Percentiles rank a stretch among this genome's conserved stretches.
Conservation (phyloP, 225 moss, liverwort and hornwort genomes). For the Thuidium tamariscinum region DNA sequence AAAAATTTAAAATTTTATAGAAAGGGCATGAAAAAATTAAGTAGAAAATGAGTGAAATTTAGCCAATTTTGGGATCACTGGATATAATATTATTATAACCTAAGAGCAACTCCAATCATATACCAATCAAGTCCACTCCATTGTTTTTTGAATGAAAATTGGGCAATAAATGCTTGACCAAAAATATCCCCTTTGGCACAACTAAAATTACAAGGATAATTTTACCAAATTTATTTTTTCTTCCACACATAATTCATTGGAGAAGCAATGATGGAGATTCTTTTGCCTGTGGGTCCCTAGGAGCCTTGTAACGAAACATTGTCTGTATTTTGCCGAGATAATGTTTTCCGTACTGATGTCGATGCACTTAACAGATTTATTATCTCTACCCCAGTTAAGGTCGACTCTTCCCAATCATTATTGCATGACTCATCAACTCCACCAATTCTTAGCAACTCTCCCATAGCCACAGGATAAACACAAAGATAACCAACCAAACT, state of each 20-base stretch:
- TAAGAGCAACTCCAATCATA: neutral
- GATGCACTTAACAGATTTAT: neutral
- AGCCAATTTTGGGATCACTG: too few species aligned
- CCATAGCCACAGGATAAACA: neutral
- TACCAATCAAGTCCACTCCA: neutral
- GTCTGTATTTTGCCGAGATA: neutral
- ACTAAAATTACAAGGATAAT: too few species aligned
- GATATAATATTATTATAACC: neutral
- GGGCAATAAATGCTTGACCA: too few species aligned
- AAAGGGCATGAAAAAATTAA: too few species aligned
- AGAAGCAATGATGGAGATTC: neutral
- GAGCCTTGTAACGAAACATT: too few species aligned
- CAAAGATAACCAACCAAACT: neutral
- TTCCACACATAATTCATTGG: neutral
- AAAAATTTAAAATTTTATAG: too few species aligned
- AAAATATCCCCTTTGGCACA: neutral
- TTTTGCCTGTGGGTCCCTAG: too few species aligned
- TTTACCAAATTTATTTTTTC: rapidly evolving
- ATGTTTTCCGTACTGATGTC: neutral
- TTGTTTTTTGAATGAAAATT: neutral
- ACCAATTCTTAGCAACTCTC: neutral
- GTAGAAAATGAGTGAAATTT: too few species aligned
- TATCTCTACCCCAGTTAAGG: neutral
- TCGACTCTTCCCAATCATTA: neutral
- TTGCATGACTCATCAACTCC: neutral